phyloP scores from a whole-genome alignment of 192 early-diverging fungal species.

The Thamnidium elegans region DNA sequence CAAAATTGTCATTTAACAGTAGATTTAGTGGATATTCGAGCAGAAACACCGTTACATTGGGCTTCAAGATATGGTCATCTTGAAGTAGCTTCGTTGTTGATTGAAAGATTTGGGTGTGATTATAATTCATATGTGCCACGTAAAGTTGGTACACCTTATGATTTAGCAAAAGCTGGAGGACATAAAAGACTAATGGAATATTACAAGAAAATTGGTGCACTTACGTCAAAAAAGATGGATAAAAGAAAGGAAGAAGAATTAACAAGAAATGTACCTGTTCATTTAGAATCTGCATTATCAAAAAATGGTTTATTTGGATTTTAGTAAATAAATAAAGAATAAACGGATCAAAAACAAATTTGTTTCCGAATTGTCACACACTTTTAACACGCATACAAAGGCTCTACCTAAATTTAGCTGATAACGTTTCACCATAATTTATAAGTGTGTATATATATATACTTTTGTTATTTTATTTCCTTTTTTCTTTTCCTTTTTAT shows the following conservation, averaged over 20 bases:
- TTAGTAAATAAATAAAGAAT: slow-evolving; percentile 1
- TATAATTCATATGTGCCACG: slow-evolving; percentile 30
- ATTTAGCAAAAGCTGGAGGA: slow-evolving; percentile 26
- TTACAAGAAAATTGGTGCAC: slow-evolving; percentile 26
- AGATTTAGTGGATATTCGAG: slow-evolving; percentile 24
- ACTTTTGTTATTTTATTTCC: background rate
- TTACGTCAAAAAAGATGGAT: slow-evolving; percentile 33
- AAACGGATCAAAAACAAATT: background rate
- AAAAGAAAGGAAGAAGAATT: slow-evolving; percentile 31
- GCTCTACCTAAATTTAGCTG: background rate
- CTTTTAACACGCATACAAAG: background rate
- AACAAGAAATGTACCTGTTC: slow-evolving; percentile 20
- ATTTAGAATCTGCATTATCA: slow-evolving; percentile 26
- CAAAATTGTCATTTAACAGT: slow-evolving; percentile 18
- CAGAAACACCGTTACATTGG: slow-evolving; percentile 37
- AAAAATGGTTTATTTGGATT: slow-evolving; percentile 32
- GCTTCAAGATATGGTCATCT: slow-evolving; percentile 31
- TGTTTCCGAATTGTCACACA: background rate
- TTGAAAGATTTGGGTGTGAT: slow-evolving; percentile 31
- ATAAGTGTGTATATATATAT: background rate
- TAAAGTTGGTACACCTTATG: slow-evolving; percentile 31
- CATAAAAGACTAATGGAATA: slow-evolving; percentile 35
- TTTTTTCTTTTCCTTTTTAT: background rate
- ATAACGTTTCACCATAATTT: background rate
- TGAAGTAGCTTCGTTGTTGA: slow-evolving; percentile 24